These are phyloP conservation scores for Diphasiastrum complanatum DNA, from an alignment of 83 land plant genomes.

Conservation along the genomic window DNA sequence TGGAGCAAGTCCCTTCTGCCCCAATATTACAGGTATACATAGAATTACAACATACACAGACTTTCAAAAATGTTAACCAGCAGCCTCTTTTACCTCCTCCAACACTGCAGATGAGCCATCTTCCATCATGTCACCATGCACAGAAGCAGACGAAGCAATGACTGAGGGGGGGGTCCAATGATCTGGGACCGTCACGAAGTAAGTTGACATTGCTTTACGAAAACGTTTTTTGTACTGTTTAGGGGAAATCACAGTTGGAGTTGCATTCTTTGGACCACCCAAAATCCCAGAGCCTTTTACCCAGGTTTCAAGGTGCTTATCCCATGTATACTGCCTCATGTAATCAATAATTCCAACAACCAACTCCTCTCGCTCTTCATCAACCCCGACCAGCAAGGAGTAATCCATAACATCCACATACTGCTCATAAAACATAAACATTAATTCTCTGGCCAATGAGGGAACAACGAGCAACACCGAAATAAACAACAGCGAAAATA, in stretches of 20 bases:
- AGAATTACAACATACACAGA: too few relatives aligned
- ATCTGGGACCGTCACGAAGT: slow-evolving; percentile 39
- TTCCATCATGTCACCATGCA: too few relatives aligned
- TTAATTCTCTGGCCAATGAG: background rate
- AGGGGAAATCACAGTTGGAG: slow-evolving; percentile 40
- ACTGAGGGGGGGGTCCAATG: slow-evolving; percentile 33
- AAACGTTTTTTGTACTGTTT: slow-evolving; percentile 42
- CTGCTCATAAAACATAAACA: slow-evolving; percentile 27
- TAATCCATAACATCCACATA: slow-evolving; percentile 42
- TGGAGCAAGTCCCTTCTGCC: too few relatives aligned
- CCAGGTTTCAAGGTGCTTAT: slow-evolving; percentile 45
- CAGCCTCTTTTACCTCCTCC: too few relatives aligned
- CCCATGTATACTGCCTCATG: slow-evolving; percentile 43
- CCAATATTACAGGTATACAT: too few relatives aligned
- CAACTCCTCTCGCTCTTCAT: slow-evolving; percentile 26
- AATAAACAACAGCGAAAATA: background rate
- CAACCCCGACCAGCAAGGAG: slow-evolving; percentile 41
- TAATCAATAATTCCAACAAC: slow-evolving; percentile 40
- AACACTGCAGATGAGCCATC: too few relatives aligned
- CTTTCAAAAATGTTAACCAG: too few relatives aligned
- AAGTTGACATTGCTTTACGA: slow-evolving; percentile 29
- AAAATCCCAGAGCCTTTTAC: slow-evolving; percentile 34
- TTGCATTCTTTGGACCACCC: slow-evolving; percentile 36
- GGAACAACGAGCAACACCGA: background rate
- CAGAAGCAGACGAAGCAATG: too few relatives aligned